A percentile compares a stretch with the other conserved stretches of the same genome.
These are phyloP conservation scores for Plantago elongata DNA, from an alignment of 257 asterid species.

Conservation along the genomic window DNA sequence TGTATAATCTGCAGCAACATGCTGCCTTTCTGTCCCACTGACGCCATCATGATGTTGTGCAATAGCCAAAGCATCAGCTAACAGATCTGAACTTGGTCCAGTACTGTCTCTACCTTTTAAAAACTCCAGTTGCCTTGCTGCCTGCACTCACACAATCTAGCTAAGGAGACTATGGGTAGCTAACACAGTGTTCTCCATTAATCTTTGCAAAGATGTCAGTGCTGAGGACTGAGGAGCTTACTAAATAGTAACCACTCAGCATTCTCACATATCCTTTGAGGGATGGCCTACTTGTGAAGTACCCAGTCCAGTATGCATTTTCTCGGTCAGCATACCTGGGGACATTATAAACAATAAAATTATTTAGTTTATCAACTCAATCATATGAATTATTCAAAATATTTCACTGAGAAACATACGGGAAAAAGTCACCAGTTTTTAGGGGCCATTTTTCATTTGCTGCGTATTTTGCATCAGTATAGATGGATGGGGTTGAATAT, in stretches of 20 bases:
- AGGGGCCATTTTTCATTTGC: constrained; percentile 64
- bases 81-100: constrained; percentile 53
- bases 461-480: constrained; percentile 67
- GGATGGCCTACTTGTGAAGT: constrained; percentile 78
- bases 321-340: constrained; percentile 66
- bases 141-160: constrained; percentile 36
- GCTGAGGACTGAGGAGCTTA: constrained; percentile 24
- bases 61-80: constrained; percentile 79
- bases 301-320: constrained; percentile 88
- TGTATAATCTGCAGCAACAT: constrained; percentile 80
- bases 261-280: constrained; percentile 65
- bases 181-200: constrained; percentile 8
- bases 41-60: constrained; percentile 87
- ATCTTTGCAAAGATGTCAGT: constrained; percentile 19
- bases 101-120: constrained; percentile 46
- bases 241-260: constrained; percentile 66
- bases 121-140: constrained; percentile 71
- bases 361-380: constrained; percentile 3
- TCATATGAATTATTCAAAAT: constrained; percentile 5
- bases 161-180: constrained; percentile 14
- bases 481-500: constrained; percentile 71
- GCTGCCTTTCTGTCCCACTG: constrained; percentile 73
- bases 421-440: constrained; percentile 79
- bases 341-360: constrained; percentile 13
- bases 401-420: constrained; percentile 37